phyloP scores from a whole-genome alignment of 225 moss, liverwort and hornwort genomes.

The Bryoerythrophyllum caledonicum region DNA sequence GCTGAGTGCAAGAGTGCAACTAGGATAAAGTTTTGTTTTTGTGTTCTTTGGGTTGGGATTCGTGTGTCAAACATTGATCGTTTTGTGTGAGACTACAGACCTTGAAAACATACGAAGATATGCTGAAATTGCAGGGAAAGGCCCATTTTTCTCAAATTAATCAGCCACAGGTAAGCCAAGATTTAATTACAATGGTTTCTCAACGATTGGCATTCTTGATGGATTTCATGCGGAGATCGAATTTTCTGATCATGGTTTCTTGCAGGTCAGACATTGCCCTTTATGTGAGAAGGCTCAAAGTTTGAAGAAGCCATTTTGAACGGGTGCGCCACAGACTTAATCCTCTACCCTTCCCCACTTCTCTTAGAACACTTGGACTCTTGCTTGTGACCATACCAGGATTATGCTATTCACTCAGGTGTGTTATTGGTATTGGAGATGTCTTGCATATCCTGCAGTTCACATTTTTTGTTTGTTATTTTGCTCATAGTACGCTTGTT shows the following conservation, averaged over 20 bases:
- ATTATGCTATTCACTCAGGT: not conserved
- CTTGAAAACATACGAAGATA: slow-evolving; percentile 78
- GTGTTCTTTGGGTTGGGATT: not conserved
- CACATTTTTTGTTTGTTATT: not conserved
- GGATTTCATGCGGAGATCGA: not conserved
- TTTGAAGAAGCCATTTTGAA: slow-evolving; percentile 19
- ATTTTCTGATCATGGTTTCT: slow-evolving; percentile 18
- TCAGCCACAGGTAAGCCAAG: slow-evolving; percentile 43
- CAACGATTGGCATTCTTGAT: not conserved
- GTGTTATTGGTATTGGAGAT: not conserved
- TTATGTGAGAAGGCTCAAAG: slow-evolving; percentile 88
- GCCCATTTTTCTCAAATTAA: slow-evolving; percentile 46
- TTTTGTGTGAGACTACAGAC: slow-evolving; percentile 54
- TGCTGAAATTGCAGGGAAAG: slow-evolving; percentile 87
- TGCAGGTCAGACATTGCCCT: slow-evolving; percentile 89
- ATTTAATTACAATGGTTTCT: not conserved
- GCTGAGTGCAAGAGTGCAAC: not conserved
- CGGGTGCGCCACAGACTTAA: too few species aligned
- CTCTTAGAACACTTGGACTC: slow-evolving; percentile 15
- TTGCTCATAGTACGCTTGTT: not conserved
- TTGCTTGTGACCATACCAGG: slow-evolving; percentile 4
- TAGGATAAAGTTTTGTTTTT: not conserved
- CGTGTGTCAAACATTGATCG: not conserved
- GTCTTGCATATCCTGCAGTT: slow-evolving; percentile 1
- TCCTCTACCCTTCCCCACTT: too few species aligned